Percentiles rank a stretch among this genome's conserved stretches.
phyloP scores from a whole-genome alignment of 1,139 yeast genomes.

The Yamadazyma atmosphaerica region DNA sequence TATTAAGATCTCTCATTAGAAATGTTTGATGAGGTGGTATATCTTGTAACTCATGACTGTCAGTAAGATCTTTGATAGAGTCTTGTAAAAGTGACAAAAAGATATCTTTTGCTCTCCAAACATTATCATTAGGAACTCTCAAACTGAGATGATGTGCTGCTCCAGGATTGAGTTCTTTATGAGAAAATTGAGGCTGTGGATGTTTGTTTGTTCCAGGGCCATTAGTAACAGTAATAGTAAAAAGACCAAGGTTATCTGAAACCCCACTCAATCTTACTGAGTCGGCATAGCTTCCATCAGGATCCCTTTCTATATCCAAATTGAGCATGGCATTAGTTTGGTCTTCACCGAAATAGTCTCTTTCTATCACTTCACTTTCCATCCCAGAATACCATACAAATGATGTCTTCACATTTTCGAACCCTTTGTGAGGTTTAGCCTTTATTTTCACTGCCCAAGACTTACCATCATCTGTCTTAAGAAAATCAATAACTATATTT shows the following conservation, averaged over 20 bases:
- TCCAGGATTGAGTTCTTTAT: constrained; percentile 46
- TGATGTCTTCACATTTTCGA: constrained; percentile 53
- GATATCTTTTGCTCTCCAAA: constrained; percentile 82
- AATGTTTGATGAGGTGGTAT: constrained; percentile 54
- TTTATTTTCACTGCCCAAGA: constrained; percentile 76
- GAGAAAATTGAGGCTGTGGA: constrained; percentile 25
- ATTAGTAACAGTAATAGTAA: constrained; percentile 50
- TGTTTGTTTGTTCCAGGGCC: constrained; percentile 44
- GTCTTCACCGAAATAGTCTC: constrained; percentile 17
- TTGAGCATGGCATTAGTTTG: constrained; percentile 33
- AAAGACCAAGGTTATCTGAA: constrained; percentile 56
- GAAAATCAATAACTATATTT: constrained; percentile 68
- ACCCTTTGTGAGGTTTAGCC: constrained; percentile 59
- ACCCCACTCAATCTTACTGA: constrained; percentile 50
- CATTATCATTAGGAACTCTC: constrained; percentile 66
- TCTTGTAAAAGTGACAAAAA: constrained; percentile 71
- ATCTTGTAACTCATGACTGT: constrained; percentile 28
- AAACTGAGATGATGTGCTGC: constrained; percentile 67
- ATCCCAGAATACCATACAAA: constrained; percentile 78
- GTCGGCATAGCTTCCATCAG: constrained; percentile 30
- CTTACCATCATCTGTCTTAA: constrained; percentile 68
- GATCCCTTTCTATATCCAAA: constrained; percentile 27
- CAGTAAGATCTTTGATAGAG: constrained; percentile 52
- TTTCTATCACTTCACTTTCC: constrained; percentile 48
- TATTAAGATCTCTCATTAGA: constrained; percentile 58